Evolutionary conservation across 805 yeast genomes (phyloP), one percentile per base, ranked within the genome.

Genomic region (Candida ulmi): DNA sequence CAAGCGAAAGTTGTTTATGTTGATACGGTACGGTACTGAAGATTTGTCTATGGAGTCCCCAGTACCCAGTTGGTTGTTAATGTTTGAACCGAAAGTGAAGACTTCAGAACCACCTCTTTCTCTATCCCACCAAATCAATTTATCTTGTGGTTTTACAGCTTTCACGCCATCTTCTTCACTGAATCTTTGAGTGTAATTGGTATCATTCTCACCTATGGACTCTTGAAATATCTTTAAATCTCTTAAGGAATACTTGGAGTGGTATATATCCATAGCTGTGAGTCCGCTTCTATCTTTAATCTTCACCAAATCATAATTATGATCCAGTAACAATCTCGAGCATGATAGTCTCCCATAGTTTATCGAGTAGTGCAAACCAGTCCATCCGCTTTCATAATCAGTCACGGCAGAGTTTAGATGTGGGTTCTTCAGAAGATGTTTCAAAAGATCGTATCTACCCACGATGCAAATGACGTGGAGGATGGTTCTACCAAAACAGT

Each of bases 311-410:
- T 61, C 52, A 19, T 51, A 61, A 23, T 55, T 56, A 16, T 54
- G 47, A 21, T 57, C 55, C 9, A 76, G 39, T 9, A 78, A 47
- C 8, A 60, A 58, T 38, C 68, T 71, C 9, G 81, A 78, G 52
- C 83, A 72, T 16, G 71, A 53, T 31, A 81, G 61, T 39, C 81
- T 68, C 26, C 78, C 83, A 45, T 73, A 62, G 47, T 67, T 75
- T 12, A 84, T 62, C 4, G 88, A 76, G 43, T 78, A 74, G 58
- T 90, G 96, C 23, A 90, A 65, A 19, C 87, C 76, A 32, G 85
- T 83, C 83, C 95, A 88, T 2, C 87, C 83, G 54, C 76, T 86
- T 58, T 88, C 96, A 38, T 65, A 65, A 57, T 90, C 96, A 2
- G 66, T 60, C 0, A 71, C 51, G 3, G 61, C 49, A 2, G 70